Base-by-base conservation (phyloP, 225 moss, liverwort and hornwort genomes). In the Bryoerythrophyllum caledonicum region DNA sequence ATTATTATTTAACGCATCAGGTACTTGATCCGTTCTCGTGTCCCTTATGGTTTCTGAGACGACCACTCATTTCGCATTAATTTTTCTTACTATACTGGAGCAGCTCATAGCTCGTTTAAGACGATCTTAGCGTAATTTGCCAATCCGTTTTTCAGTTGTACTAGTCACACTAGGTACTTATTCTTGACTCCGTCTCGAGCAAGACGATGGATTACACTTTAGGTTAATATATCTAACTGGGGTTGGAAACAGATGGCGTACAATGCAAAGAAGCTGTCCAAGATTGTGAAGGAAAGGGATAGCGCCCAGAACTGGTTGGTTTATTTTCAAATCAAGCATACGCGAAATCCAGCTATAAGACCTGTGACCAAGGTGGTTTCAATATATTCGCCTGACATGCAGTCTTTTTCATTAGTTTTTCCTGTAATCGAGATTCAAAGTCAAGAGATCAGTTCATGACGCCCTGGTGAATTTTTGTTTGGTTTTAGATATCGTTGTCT, bases 191-290 rank as follows among this genome's bases (percentile, higher is more conserved):
- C 19, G 24, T 71, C 58, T 58, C 19, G 59, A 57, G 40, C 40
- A 41, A 71, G 43, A 7, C 53, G 71, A 28, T 19, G n/a, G 13
- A 8, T 32, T 58, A 34, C 21, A 23, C 4, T 26, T 59, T 41
- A 10, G 30, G 16, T 46, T 67, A 59, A 75, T 24, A 21, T 10
- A 10, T 63, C 13, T 25, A 27, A 43, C n/a, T 67, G 76, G 67
- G 25, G 62, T 64, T 32, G 60, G 72, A 71, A 28, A 49, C 84
- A 96, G 96, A 91, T 93, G 67, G 92, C 87, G 27, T 87, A 92
- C 76, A 86, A 97, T 83, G 94, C 96, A 72, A 93, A 74, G 14
- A 82, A 84, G 55, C 78, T 97, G 49, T 79, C 86, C 6, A 86
- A 86, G 43, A 79, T 90, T 65, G 90, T 97, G 38, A 82, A 74